Evolutionary conservation across 176 grass and related monocot species (phyloP).

Genomic region (Bromus sterilis): DNA sequence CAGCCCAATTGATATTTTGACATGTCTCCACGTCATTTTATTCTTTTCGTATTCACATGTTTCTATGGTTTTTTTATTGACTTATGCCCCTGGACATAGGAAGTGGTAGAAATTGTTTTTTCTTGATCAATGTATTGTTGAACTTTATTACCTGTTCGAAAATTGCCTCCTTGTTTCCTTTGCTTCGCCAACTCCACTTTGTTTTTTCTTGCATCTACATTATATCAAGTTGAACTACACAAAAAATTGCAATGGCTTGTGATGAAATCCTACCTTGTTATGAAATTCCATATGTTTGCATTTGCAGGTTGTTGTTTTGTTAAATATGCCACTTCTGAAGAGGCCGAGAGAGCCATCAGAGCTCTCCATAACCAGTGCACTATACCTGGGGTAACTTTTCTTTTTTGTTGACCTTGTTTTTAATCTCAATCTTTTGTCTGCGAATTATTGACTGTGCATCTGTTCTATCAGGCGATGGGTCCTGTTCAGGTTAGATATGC

Average conservation of each 20-base stretch:
- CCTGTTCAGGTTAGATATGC: slow-evolving; percentile 99
- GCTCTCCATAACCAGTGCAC: slow-evolving; percentile 92
- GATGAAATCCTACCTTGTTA: slow-evolving; percentile 34
- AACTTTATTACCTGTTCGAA: background rate
- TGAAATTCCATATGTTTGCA: slow-evolving; percentile 29
- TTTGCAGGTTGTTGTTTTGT: slow-evolving; percentile 97
- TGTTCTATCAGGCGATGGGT: slow-evolving; percentile 59
- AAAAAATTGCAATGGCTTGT: slow-evolving; percentile 20
- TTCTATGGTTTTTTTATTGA: background rate
- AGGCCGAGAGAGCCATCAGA: slow-evolving; percentile 92
- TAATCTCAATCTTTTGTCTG: slow-evolving; percentile 16
- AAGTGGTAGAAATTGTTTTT: background rate
- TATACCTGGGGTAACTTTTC: slow-evolving; percentile 70
- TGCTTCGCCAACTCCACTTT: background rate
- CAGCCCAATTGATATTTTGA: background rate
- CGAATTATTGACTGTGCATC: slow-evolving; percentile 9
- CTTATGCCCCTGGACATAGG: background rate
- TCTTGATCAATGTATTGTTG: background rate
- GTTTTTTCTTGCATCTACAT: background rate
- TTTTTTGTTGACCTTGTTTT: slow-evolving; percentile 24
- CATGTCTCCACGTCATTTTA: background rate
- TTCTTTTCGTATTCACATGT: background rate
- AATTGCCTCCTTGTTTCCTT: background rate
- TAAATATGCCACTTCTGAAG: slow-evolving; percentile 90
- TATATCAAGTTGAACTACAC: slow-evolving; percentile 1